Conservation (phyloP, 306 rosid species). For the Vigna unguiculata region DNA sequence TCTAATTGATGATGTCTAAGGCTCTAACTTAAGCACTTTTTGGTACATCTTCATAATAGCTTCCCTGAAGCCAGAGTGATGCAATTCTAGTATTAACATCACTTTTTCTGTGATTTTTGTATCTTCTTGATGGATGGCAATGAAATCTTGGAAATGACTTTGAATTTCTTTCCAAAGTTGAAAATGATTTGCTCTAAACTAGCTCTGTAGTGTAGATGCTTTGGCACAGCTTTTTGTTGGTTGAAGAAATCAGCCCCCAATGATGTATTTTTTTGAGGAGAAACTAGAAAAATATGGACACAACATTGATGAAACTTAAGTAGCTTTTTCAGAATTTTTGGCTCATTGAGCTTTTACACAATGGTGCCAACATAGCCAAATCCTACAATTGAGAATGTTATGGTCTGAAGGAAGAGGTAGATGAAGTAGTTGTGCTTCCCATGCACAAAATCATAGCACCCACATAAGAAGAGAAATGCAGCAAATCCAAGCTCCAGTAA, state of each 20-base stretch:
- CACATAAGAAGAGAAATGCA: conserved; percentile 83
- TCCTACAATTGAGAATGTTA: conserved; percentile 83
- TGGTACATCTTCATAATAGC: conserved; percentile 51
- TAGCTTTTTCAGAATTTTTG: conserved; percentile 6
- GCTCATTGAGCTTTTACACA: conserved; percentile 67
- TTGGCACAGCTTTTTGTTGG: conserved; percentile 47
- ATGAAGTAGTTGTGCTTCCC: conserved; percentile 93
- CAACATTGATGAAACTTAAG: conserved; percentile 45
- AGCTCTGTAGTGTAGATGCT: conserved; percentile 41
- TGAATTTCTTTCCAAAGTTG: conserved; percentile 33
- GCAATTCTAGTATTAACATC: conserved; percentile 41
- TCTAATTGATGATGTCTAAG: conserved; percentile 55
- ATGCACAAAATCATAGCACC: conserved; percentile 92
- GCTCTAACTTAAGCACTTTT: conserved; percentile 47
- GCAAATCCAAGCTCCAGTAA: conserved; percentile 93
- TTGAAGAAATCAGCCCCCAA: conserved; percentile 45
- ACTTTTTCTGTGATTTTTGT: conserved; percentile 45
- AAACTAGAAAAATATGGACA: conserved; percentile 50
- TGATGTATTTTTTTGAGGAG: conserved; percentile 50
- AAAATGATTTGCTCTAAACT: conserved; percentile 47
- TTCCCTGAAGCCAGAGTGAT: conserved; percentile 51
- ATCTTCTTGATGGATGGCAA: conserved; percentile 40
- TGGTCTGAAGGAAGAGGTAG: conserved; percentile 94
- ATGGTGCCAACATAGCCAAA: conserved; percentile 97
- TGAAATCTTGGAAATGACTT: conserved; percentile 48